phyloP scores from a whole-genome alignment of 306 rosid genomes.

The Gleditsia sinensis region DNA sequence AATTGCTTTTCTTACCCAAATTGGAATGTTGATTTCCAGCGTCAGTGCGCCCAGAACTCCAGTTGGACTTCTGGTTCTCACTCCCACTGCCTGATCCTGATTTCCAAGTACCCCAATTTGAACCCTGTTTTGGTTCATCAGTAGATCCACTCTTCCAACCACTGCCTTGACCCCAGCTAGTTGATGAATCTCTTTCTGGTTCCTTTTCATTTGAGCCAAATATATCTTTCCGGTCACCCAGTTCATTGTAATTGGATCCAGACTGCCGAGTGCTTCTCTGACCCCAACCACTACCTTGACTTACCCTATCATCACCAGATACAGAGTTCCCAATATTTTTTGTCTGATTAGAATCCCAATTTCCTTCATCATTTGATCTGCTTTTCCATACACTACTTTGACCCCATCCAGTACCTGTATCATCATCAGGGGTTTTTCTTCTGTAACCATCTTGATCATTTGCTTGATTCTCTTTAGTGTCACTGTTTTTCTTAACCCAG shows the following conservation, averaged over 20 bases:
- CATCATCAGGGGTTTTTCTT: background rate
- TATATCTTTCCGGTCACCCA: background rate
- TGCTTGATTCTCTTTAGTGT: background rate
- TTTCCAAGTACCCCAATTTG: background rate
- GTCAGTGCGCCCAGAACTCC: conserved; percentile 29
- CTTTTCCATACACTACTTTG: background rate
- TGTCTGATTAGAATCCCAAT: background rate
- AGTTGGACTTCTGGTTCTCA: conserved; percentile 28
- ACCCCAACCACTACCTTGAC: too few species aligned
- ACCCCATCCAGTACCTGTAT: background rate
- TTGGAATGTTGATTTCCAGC: conserved; percentile 32
- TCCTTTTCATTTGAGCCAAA: conserved; percentile 10
- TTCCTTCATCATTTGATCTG: background rate
- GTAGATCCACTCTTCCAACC: conserved; percentile 19
- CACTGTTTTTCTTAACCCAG: background rate
- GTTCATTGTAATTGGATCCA: background rate
- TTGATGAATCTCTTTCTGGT: background rate
- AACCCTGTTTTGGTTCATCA: background rate
- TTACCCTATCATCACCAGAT: too few species aligned
- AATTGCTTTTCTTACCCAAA: conserved; percentile 35
- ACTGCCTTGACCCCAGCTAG: conserved; percentile 20
- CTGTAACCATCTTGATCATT: conserved; percentile 12
- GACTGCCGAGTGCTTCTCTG: background rate
- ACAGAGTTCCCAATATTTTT: too few species aligned
- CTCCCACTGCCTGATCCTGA: conserved; percentile 16